Conservation (phyloP, 1,284 basidiomycete species). For the Cutaneotrichosporon sp. region DNA sequence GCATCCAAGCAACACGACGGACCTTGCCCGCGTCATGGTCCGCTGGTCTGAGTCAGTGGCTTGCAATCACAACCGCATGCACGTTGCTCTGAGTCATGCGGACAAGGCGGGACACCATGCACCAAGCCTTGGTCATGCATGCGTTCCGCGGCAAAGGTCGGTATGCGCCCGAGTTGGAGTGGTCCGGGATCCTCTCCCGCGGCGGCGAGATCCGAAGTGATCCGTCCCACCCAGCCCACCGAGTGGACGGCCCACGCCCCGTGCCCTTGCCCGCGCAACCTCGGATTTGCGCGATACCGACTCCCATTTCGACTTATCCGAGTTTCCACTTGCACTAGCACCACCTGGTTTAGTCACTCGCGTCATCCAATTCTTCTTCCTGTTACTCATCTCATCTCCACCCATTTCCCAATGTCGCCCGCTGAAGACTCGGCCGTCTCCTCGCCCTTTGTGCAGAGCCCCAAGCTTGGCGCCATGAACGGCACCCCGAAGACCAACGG, state of each 20-base stretch:
- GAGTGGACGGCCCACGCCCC: too few species aligned
- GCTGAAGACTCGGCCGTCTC: slow-evolving; percentile 22
- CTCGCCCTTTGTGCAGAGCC: slow-evolving; percentile 19
- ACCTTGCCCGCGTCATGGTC: too few species aligned
- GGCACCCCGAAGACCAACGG: background rate
- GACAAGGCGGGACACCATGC: background rate
- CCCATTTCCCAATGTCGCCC: slow-evolving; percentile 3
- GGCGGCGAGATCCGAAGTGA: background rate
- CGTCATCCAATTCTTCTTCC: background rate
- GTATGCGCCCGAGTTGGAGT: background rate
- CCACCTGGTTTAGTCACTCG: background rate
- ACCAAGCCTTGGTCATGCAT: background rate
- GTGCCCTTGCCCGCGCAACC: too few species aligned
- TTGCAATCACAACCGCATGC: too few species aligned
- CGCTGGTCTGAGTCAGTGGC: too few species aligned
- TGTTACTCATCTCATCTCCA: too few species aligned
- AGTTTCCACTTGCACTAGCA: background rate
- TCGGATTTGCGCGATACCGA: too few species aligned
- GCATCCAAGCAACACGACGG: too few species aligned
- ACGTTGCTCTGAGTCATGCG: too few species aligned
- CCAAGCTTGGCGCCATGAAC: slow-evolving; percentile 8
- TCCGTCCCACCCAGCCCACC: too few species aligned
- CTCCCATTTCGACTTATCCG: background rate
- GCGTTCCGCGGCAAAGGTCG: background rate
- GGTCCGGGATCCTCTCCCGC: background rate